phyloP scores from a whole-genome alignment of 306 rosid genomes.

The Quercus aquifolioides region DNA sequence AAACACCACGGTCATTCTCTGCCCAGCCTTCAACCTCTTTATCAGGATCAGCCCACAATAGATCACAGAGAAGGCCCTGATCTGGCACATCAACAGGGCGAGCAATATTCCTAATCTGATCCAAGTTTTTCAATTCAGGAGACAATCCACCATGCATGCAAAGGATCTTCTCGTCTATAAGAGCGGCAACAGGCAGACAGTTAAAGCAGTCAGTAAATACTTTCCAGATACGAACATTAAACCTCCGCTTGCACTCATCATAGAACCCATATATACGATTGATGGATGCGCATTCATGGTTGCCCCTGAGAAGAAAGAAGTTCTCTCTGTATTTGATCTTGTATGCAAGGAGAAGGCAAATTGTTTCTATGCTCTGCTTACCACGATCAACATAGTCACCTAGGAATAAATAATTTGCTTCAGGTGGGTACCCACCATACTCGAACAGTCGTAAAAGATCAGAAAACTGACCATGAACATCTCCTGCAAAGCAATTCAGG shows the following conservation, averaged over 20 bases:
- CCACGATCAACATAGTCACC: conserved; percentile 94
- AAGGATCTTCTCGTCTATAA: conserved; percentile 80
- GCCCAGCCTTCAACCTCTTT: conserved; percentile 88
- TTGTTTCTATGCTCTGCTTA: conserved; percentile 80
- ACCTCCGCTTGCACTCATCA: conserved; percentile 87
- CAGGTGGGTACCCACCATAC: conserved; percentile 83
- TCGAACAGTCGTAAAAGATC: conserved; percentile 76
- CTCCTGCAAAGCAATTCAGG: conserved; percentile 46
- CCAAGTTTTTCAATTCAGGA: conserved; percentile 65
- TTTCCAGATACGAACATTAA: conserved; percentile 77
- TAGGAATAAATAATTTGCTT: conserved; percentile 77
- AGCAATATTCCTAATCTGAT: conserved; percentile 76
- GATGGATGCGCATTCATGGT: conserved; percentile 87
- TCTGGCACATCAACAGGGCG: conserved; percentile 84
- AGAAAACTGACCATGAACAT: conserved; percentile 82
- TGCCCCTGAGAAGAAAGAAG: conserved; percentile 86
- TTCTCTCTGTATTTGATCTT: conserved; percentile 84
- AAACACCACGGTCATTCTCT: conserved; percentile 85
- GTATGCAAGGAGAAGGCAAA: conserved; percentile 79
- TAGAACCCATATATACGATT: conserved; percentile 84
- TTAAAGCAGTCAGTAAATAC: conserved; percentile 82
- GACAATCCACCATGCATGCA: conserved; percentile 91
- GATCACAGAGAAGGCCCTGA: conserved; percentile 83
- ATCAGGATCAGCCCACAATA: conserved; percentile 90
- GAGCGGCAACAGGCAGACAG: conserved; percentile 77